These are phyloP conservation scores for Trebouxia sp. DNA, from an alignment of 139 green algal species.

Conservation along the genomic window DNA sequence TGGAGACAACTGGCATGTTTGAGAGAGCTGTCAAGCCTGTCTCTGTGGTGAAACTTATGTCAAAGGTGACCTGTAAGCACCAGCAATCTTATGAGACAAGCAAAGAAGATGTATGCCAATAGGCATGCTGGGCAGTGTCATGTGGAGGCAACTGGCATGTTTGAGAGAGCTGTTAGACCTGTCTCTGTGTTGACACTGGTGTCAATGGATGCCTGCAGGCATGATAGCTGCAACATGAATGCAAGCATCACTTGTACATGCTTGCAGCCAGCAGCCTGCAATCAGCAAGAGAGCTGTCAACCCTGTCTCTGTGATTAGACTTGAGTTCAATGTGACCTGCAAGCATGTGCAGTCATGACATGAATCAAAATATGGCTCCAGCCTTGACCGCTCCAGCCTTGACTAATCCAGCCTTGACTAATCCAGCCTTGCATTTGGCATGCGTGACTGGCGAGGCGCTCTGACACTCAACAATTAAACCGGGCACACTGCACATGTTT, in stretches of 20 bases:
- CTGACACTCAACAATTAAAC: too few species aligned
- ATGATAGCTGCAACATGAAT: constrained; percentile 52
- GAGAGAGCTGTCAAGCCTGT: constrained; percentile 54
- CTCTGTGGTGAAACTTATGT: too few species aligned
- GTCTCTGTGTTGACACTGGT: constrained; percentile 44
- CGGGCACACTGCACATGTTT: too few species aligned
- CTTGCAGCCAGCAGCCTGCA: constrained; percentile 22
- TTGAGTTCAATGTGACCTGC: neutral
- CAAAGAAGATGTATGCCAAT: too few species aligned
- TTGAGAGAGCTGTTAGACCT: constrained; percentile 65
- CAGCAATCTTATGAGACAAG: too few species aligned
- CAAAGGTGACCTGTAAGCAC: too few species aligned
- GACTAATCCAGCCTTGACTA: too few species aligned
- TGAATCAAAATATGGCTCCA: too few species aligned
- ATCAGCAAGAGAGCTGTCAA: constrained; percentile 81
- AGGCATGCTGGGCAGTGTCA: constrained; percentile 3
- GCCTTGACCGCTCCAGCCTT: neutral
- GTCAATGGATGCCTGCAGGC: constrained; percentile 64
- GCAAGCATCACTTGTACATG: constrained; percentile 3
- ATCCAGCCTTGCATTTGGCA: too few species aligned
- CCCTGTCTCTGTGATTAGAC: constrained; percentile 3
- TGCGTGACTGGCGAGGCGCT: too few species aligned
- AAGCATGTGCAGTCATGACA: too few species aligned
- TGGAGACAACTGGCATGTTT: constrained; percentile 68
- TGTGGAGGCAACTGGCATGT: constrained; percentile 60